Evolutionary conservation across 768 basidiomycete species (phyloP).

Genomic region (Polyporus arcularius): DNA sequence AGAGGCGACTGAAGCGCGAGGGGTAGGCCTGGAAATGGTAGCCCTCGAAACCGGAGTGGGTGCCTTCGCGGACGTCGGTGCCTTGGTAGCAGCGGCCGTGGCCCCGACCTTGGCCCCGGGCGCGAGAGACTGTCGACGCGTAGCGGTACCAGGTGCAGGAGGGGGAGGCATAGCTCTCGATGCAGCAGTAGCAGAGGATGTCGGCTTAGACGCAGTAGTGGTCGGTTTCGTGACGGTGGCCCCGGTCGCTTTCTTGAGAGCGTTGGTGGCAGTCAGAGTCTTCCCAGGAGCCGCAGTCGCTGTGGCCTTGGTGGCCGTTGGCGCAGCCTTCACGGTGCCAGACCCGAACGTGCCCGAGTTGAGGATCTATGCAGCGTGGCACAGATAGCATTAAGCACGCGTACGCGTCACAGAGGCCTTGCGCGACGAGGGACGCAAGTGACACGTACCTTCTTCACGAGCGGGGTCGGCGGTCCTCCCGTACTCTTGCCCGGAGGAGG

Average conservation of each 20-base stretch:
- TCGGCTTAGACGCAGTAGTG: conserved; percentile 18
- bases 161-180: conserved; percentile 25
- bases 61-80: conserved; percentile 9
- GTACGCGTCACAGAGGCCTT: conserved; percentile 2
- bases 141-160: conserved; percentile 15
- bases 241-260: conserved; percentile 43
- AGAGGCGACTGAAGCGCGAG: conserved; percentile 18
- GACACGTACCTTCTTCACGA: conserved; percentile 67
- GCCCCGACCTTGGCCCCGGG: conserved; percentile 14
- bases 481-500: conserved; percentile 47
- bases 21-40: conserved; percentile 19
- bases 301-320: conserved; percentile 44
- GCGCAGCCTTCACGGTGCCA: conserved; percentile 50
- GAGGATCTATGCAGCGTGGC: conserved; percentile 47
- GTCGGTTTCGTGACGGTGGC: conserved; percentile 41
- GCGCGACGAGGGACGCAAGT: conserved; percentile 5
- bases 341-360: conserved; percentile 67
- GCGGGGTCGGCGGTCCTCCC: conserved; percentile 48
- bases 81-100: conserved; percentile 12
- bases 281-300: conserved; percentile 36
- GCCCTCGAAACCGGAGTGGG: conserved; percentile 24
- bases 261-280: conserved; percentile 27
- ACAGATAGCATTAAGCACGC: conserved; percentile 19
- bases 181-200: conserved; percentile 25
- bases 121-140: conserved; percentile 24